phyloP scores from a whole-genome alignment of 371 early-diverging fungal genomes.

The Antonospora locustae region DNA sequence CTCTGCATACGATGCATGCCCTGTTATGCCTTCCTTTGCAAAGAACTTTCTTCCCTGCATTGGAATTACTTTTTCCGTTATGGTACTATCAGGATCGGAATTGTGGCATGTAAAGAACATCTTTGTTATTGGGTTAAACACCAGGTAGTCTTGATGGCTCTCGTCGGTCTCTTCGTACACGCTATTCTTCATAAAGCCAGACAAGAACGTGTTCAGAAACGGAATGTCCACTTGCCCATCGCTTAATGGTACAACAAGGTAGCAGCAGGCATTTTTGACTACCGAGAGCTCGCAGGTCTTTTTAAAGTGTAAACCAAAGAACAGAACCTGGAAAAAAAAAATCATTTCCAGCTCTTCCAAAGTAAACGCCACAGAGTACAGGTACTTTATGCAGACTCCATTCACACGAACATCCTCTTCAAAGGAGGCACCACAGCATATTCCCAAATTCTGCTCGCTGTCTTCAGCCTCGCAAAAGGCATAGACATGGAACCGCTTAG shows the following conservation, averaged over 20 bases:
- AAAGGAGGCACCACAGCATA: constrained; percentile 1
- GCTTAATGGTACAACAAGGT: constrained; percentile 27
- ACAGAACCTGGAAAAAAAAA: constrained; percentile 17
- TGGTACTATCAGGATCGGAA: constrained; percentile 1
- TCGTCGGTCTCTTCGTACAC: neutral
- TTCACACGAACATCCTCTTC: neutral
- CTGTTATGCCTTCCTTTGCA: neutral
- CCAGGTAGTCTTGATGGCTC: neutral
- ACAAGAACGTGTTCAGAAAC: constrained; percentile 4
- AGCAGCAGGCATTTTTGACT: neutral
- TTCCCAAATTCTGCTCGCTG: neutral
- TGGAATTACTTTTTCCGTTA: neutral
- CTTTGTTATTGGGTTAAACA: constrained; percentile 15
- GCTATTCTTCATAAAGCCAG: constrained; percentile 12
- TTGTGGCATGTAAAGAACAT: constrained; percentile 5
- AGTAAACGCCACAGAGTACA: neutral
- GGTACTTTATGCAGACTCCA: neutral
- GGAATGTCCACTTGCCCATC: constrained; percentile 22
- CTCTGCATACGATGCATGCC: constrained; percentile 12
- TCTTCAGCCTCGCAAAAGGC: neutral
- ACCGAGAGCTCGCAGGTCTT: neutral
- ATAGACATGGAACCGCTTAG: neutral
- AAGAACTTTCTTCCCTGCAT: neutral
- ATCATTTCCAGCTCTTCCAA: constrained; percentile 4
- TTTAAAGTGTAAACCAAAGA: constrained; percentile 1